Evolutionary conservation across 768 basidiomycete genomes (phyloP).

Genomic region (Stropharia rugosoannulata): DNA sequence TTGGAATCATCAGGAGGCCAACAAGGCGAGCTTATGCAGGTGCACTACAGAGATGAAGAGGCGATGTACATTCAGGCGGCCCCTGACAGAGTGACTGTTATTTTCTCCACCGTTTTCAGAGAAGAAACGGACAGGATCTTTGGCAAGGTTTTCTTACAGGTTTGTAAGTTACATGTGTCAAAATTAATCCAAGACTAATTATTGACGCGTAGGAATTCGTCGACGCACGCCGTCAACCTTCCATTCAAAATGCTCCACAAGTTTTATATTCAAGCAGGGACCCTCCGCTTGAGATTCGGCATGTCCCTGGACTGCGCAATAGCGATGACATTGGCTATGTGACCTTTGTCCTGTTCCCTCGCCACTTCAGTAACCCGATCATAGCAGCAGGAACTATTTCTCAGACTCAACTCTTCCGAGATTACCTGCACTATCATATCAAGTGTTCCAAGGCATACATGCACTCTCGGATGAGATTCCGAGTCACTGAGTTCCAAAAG

Average conservation of each 20-base stretch:
- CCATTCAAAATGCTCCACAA: slow-evolving; percentile 95
- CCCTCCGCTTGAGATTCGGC: slow-evolving; percentile 94
- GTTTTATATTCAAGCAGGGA: slow-evolving; percentile 94
- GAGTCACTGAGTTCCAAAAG: slow-evolving; percentile 95
- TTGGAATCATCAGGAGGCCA: slow-evolving; percentile 68
- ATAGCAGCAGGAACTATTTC: slow-evolving; percentile 82
- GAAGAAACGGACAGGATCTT: slow-evolving; percentile 98
- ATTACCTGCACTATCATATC: slow-evolving; percentile 99
- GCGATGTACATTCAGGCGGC: slow-evolving; percentile 95
- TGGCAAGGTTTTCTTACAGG: slow-evolving; percentile 98
- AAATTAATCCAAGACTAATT: slow-evolving; percentile 7
- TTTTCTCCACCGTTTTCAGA: slow-evolving; percentile 95
- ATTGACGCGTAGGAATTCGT: slow-evolving; percentile 83
- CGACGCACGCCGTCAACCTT: slow-evolving; percentile 91
- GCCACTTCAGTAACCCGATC: slow-evolving; percentile 79
- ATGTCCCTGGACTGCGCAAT: slow-evolving; percentile 76
- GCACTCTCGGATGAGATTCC: slow-evolving; percentile 94
- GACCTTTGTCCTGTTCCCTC: slow-evolving; percentile 96
- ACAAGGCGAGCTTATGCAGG: slow-evolving; percentile 84
- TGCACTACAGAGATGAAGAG: slow-evolving; percentile 96
- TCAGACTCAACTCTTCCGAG: slow-evolving; percentile 94
- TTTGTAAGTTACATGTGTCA: slow-evolving; percentile 27
- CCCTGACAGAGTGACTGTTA: slow-evolving; percentile 93
- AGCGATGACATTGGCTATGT: slow-evolving; percentile 94
- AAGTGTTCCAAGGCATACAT: slow-evolving; percentile 99